A percentile compares a stretch with the other conserved stretches of the same genome.
Evolutionary conservation across 1,139 yeast genomes (phyloP).

Genomic region (Wickerhamomyces sp.): DNA sequence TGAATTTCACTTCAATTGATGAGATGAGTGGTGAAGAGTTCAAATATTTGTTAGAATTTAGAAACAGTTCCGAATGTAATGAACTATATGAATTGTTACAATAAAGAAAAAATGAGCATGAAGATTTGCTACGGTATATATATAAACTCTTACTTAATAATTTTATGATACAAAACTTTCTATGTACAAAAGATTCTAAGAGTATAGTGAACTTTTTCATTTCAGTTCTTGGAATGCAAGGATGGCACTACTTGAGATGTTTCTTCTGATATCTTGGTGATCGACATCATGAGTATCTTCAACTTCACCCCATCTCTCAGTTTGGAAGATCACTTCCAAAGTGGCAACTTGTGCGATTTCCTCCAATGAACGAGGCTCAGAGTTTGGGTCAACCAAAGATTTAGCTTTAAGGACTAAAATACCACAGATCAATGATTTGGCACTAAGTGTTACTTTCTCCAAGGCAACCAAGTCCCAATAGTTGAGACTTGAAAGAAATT

Average conservation of each 20-base stretch:
- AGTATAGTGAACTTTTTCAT: no score
- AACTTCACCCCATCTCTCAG: constrained; percentile 94
- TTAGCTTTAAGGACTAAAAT: constrained; percentile 28
- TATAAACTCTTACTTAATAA: no score
- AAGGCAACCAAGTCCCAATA: constrained; percentile 80
- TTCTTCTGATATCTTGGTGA: constrained; percentile 80
- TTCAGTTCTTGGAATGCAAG: constrained; percentile 33
- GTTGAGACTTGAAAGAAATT: constrained; percentile 61
- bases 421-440: constrained; percentile 87
- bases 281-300: constrained; percentile 98
- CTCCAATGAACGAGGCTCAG: constrained; percentile 40
- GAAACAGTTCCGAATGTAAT: constrained; percentile 17
- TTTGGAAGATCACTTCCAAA: constrained; percentile 79
- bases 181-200: no score
- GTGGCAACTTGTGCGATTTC: constrained; percentile 75
- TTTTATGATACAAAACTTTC: no score
- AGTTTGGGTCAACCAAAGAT: constrained; percentile 17
- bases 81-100: constrained; percentile 18
- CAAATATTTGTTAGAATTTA: constrained; percentile 20
- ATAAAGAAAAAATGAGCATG: background rate
- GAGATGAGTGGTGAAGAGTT: constrained; percentile 16
- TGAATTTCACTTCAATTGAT: constrained; percentile 13
- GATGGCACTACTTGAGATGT: constrained; percentile 76
- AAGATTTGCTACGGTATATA: no score
- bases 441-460: constrained; percentile 79